A percentile compares a stretch with the other conserved stretches of the same genome.
phyloP scores from a whole-genome alignment of 2,329 filamentous ascomycete species.

The Cryphonectria naterciae region DNA sequence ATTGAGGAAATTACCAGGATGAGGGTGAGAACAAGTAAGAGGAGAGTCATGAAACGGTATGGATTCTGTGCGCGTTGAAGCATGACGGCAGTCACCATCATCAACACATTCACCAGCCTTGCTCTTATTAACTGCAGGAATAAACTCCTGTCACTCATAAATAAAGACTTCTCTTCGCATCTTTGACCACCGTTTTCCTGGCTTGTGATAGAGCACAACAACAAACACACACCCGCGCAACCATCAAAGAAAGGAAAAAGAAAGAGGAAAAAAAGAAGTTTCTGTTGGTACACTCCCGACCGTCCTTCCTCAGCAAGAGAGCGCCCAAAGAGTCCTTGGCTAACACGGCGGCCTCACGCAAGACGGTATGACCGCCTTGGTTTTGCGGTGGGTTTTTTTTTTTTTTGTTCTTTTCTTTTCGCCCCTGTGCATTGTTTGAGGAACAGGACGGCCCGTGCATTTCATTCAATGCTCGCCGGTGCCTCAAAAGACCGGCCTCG shows the following conservation, averaged over 20 bases:
- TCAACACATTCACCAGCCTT: constrained; percentile 17
- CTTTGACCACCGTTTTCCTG: constrained; percentile 8
- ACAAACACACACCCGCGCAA: constrained; percentile 5
- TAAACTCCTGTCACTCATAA: constrained; percentile 13
- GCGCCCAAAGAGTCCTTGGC: background rate
- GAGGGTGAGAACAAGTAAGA: background rate
- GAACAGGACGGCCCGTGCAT: background rate
- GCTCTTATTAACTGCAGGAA: constrained; percentile 25
- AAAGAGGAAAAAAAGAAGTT: background rate
- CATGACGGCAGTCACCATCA: constrained; percentile 14
- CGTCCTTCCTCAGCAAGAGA: background rate
- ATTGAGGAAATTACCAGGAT: background rate
- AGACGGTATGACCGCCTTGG: background rate
- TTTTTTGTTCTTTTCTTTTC: too few relatives aligned
- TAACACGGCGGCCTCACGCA: background rate
- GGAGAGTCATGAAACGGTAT: background rate
- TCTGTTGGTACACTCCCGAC: constrained; percentile 24
- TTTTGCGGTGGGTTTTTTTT: too few relatives aligned
- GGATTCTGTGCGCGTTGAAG: background rate
- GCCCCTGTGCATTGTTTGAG: background rate
- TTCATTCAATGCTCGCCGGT: background rate
- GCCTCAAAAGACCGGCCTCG: background rate
- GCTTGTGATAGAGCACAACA: constrained; percentile 7
- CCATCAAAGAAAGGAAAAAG: constrained; percentile 18
- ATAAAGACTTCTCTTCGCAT: constrained; percentile 12